phyloP scores from a whole-genome alignment of 192 early-diverging fungal species.

The Haplosporangium gracile region DNA sequence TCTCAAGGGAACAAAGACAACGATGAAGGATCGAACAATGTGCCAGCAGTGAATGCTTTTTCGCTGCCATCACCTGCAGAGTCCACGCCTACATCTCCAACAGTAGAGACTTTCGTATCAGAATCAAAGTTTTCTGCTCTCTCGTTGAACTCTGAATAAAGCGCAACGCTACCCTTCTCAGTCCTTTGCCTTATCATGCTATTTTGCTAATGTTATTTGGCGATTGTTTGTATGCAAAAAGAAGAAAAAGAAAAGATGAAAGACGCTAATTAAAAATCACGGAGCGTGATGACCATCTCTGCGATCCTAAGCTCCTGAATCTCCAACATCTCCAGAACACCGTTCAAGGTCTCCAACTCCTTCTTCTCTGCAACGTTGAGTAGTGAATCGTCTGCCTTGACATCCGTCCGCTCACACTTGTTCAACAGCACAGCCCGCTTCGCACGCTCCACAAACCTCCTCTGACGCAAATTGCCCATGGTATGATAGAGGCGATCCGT shows the following conservation, averaged over 20 bases:
- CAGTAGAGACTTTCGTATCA: background rate
- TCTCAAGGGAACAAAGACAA: background rate
- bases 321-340: conserved; percentile 63
- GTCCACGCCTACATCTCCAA: background rate
- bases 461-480: conserved; percentile 68
- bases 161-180: background rate
- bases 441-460: conserved; percentile 62
- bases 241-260: background rate
- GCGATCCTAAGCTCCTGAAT: conserved; percentile 60
- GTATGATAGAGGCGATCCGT: conserved; percentile 67
- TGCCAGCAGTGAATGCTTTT: background rate
- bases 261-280: conserved; percentile 57
- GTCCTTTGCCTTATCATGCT: background rate
- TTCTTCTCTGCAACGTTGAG: conserved; percentile 64
- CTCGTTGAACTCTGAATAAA: conserved; percentile 5
- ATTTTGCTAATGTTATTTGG: background rate
- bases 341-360: conserved; percentile 59
- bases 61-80: background rate
- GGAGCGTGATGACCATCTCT: conserved; percentile 56
- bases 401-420: conserved; percentile 77
- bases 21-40: background rate
- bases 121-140: conserved; percentile 22
- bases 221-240: conserved; percentile 9
- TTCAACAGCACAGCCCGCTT: conserved; percentile 66
- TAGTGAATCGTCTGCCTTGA: conserved; percentile 64